Percentiles rank a stretch among this genome's conserved stretches.
phyloP scores from a whole-genome alignment of 345 rosid genomes.

The Microcos paniculata region DNA sequence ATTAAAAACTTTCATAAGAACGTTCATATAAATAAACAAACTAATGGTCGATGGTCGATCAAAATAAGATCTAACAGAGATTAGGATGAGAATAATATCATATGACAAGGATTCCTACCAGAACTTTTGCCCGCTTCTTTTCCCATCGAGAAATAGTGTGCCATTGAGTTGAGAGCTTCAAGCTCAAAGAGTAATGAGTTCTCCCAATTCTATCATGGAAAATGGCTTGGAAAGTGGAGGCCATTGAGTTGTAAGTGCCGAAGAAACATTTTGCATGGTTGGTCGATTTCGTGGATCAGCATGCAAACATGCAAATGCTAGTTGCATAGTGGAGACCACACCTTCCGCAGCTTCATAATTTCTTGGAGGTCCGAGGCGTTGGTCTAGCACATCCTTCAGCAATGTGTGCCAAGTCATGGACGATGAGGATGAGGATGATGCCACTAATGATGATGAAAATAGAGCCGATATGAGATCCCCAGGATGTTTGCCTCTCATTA shows the following conservation, averaged over 20 bases:
- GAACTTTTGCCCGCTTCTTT: too few relatives aligned
- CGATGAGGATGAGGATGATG: not conserved
- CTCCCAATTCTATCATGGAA: not conserved
- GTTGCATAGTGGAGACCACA: not conserved
- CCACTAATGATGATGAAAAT: not conserved
- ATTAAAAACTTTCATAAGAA: too few relatives aligned
- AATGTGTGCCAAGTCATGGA: not conserved
- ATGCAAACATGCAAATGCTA: not conserved
- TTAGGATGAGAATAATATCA: too few relatives aligned
- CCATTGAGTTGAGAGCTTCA: not conserved
- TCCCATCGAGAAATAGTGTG: too few relatives aligned
- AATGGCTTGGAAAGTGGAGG: not conserved
- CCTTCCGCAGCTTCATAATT: not conserved
- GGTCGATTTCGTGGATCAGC: not conserved
- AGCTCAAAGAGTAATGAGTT: not conserved
- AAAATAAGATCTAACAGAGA: too few relatives aligned
- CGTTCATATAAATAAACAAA: too few relatives aligned
- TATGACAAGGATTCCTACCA: too few relatives aligned
- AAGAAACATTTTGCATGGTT: not conserved
- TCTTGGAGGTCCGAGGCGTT: not conserved
- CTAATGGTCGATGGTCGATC: too few relatives aligned
- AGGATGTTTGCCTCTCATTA: conserved; percentile 20
- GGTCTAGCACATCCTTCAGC: not conserved
- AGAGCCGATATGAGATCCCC: conserved; percentile 15
- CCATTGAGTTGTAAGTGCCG: not conserved